Conservation (phyloP, 208 protist species). For the Leishmania turanica region DNA sequence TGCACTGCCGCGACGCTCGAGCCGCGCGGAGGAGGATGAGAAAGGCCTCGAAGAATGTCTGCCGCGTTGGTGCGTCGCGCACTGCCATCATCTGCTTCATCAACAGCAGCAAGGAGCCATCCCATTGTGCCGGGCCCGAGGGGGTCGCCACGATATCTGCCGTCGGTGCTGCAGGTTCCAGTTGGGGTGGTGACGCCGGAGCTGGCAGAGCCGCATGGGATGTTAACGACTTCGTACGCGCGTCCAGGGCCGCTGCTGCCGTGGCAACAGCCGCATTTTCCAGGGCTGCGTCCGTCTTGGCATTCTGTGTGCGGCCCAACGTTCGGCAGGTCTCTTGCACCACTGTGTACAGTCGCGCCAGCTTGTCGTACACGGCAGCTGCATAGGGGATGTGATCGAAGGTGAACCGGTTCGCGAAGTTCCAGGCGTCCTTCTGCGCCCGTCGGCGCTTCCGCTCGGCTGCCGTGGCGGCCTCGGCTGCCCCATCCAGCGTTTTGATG, state of each 20-base stretch:
- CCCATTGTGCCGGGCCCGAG: constrained; percentile 32
- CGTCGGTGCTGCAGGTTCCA: neutral
- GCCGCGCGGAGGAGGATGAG: constrained; percentile 70
- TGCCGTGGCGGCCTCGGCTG: constrained; percentile 13
- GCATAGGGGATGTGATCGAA: constrained; percentile 68
- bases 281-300: neutral
- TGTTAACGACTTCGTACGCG: neutral
- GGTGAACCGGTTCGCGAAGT: constrained; percentile 40
- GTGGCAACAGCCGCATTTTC: neutral
- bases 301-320: constrained; percentile 9
- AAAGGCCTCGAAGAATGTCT: constrained; percentile 54
- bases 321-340: constrained; percentile 33
- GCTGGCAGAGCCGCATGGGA: neutral
- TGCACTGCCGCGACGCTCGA: constrained; percentile 28
- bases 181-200: neutral
- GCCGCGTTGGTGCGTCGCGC: constrained; percentile 52
- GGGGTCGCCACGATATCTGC: neutral
- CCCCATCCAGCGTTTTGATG: constrained; percentile 30
- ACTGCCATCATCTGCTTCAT: constrained; percentile 49
- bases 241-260: neutral
- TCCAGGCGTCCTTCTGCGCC: constrained; percentile 41
- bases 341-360: constrained; percentile 51
- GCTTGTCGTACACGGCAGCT: constrained; percentile 58
- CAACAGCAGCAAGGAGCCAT: constrained; percentile 52
- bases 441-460: constrained; percentile 20